These are phyloP conservation scores for Arthrobotrys entomopaga DNA, from an alignment of 2,329 filamentous ascomycete species.

Conservation along the genomic window DNA sequence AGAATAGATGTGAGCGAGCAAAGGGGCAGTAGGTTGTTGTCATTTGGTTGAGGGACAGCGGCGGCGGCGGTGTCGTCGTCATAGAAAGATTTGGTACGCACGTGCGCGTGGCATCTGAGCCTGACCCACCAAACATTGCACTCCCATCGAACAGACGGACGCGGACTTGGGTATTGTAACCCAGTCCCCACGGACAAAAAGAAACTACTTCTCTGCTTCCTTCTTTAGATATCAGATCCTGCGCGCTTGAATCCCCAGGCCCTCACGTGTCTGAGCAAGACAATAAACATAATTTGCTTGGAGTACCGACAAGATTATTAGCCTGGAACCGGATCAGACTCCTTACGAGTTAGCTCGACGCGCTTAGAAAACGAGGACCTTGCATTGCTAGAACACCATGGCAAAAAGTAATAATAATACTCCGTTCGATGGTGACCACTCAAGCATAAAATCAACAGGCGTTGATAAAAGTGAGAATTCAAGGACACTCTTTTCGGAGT, in stretches of 20 bases:
- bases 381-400: conserved; percentile 1
- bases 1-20: background rate
- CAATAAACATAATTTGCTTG: too few species aligned
- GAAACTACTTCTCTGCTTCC: background rate
- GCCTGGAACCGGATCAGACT: too few species aligned
- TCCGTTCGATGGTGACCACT: background rate
- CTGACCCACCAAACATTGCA: background rate
- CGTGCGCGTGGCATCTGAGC: conserved; percentile 20
- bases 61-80: background rate
- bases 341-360: background rate
- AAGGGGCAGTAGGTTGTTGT: background rate
- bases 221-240: background rate
- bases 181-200: too few species aligned
- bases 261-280: background rate
- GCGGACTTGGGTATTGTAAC: too few species aligned
- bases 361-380: conserved; percentile 3
- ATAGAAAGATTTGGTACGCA: conserved; percentile 2
- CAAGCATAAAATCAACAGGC: background rate
- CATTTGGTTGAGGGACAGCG: background rate
- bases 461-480: background rate
- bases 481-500: conserved; percentile 20
- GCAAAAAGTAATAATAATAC: conserved; percentile 2
- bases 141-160: too few species aligned
- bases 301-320: too few species aligned
- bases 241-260: background rate